phyloP scores from a whole-genome alignment of 805 yeast genomes.

The Barnettozyma vustinii region DNA sequence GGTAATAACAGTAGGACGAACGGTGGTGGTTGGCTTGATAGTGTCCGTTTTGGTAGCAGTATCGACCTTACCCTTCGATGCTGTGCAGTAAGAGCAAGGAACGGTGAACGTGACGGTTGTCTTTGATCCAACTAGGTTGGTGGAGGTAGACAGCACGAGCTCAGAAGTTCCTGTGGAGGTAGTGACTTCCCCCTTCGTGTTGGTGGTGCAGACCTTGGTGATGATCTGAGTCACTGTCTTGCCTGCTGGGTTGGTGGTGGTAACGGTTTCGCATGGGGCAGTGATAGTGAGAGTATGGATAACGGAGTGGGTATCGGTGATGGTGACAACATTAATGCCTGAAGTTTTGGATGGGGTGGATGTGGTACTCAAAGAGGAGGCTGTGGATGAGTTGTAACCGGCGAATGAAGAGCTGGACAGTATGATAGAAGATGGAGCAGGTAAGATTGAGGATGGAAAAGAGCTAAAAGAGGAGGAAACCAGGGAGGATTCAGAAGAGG shows the following conservation, averaged over 20 bases:
- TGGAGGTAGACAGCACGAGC: neutral
- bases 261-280: neutral
- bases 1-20: neutral
- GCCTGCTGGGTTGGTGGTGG: neutral
- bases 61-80: no score
- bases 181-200: neutral
- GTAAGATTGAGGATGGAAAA: neutral
- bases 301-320: neutral
- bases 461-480: neutral
- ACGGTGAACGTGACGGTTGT: neutral
- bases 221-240: neutral
- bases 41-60: neutral
- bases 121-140: neutral
- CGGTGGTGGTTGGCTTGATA: neutral
- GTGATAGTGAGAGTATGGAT: neutral
- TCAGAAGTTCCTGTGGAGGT: neutral
- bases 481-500: neutral
- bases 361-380: neutral
- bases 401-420: neutral
- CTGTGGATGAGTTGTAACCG: neutral
- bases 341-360: neutral
- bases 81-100: neutral
- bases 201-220: neutral
- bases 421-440: neutral
- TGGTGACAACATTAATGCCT: neutral